These are phyloP conservation scores for Raffaelea arxii DNA, from an alignment of 2,329 filamentous ascomycete species.

Conservation along the genomic window DNA sequence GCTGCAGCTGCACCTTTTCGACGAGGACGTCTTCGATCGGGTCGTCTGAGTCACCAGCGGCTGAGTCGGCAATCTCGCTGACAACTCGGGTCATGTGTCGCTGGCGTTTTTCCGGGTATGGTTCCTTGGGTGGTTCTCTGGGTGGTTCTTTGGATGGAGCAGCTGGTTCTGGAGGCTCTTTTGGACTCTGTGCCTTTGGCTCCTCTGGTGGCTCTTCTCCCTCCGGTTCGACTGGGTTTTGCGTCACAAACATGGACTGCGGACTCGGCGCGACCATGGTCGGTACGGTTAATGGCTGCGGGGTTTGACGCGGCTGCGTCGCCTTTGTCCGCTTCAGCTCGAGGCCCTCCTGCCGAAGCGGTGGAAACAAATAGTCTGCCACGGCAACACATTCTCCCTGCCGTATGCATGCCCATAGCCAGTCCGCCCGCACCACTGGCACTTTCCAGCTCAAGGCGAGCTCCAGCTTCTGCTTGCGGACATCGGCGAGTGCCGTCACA, in stretches of 20 bases:
- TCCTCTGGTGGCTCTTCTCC: no score
- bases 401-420: slow-evolving; percentile 76
- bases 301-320: no score
- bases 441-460: slow-evolving; percentile 67
- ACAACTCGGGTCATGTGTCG: slow-evolving; percentile 16
- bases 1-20: no score
- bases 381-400: slow-evolving; percentile 38
- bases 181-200: no score
- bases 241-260: no score
- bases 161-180: no score
- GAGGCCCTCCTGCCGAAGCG: slow-evolving; percentile 29
- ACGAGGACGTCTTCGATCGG: slow-evolving; percentile 12
- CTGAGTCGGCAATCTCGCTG: slow-evolving; percentile 34
- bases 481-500: slow-evolving; percentile 47
- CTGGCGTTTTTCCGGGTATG: slow-evolving; percentile 5
- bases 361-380: slow-evolving; percentile 36
- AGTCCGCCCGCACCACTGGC: slow-evolving; percentile 69
- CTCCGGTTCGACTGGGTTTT: no score
- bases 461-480: slow-evolving; percentile 67
- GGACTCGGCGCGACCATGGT: slow-evolving; percentile 8
- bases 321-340: no score
- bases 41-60: slow-evolving; percentile 17
- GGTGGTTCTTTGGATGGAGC: background rate
- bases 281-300: slow-evolving; percentile 9
- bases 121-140: slow-evolving; percentile 23